Percentiles rank a stretch among this genome's conserved stretches.
phyloP scores from a whole-genome alignment of 352 stramenopile species.

The Globisporangium uncinulatum region DNA sequence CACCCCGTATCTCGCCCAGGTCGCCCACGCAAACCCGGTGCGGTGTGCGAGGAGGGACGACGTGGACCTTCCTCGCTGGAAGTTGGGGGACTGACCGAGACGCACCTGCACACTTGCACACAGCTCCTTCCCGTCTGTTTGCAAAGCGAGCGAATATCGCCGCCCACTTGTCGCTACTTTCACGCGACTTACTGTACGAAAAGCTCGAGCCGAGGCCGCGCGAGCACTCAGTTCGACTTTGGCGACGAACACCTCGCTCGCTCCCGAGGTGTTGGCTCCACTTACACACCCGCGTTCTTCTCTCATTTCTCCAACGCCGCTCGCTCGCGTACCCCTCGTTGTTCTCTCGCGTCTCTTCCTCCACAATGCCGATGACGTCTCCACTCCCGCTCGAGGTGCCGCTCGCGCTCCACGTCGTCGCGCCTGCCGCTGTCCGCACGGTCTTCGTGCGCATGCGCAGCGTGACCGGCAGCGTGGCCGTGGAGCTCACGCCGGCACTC shows the following conservation, averaged over 20 bases:
- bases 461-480: slow-evolving; percentile 43
- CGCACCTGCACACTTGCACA: too few species aligned
- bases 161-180: neutral
- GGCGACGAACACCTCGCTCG: slow-evolving; percentile 14
- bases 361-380: slow-evolving; percentile 41
- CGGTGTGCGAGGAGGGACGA: too few species aligned
- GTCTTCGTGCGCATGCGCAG: slow-evolving; percentile 76
- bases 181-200: neutral
- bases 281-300: slow-evolving; percentile 12
- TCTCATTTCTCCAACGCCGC: slow-evolving; percentile 3
- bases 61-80: too few species aligned
- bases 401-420: slow-evolving; percentile 44
- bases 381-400: slow-evolving; percentile 19
- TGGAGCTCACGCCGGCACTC: slow-evolving; percentile 38
- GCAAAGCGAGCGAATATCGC: neutral
- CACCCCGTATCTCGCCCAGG: neutral
- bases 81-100: too few species aligned
- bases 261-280: slow-evolving; percentile 11
- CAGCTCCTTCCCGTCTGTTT: neutral
- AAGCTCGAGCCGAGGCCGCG: too few species aligned
- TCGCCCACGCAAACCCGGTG: too few species aligned
- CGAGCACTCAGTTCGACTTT: slow-evolving; percentile 20
- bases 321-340: neutral
- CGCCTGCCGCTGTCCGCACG: slow-evolving; percentile 14
- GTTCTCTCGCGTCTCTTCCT: neutral